Percentiles rank a stretch among this genome's conserved stretches.
These are phyloP conservation scores for Grosmannia penicillata DNA, from an alignment of 2,329 filamentous ascomycete genomes.

Conservation along the genomic window DNA sequence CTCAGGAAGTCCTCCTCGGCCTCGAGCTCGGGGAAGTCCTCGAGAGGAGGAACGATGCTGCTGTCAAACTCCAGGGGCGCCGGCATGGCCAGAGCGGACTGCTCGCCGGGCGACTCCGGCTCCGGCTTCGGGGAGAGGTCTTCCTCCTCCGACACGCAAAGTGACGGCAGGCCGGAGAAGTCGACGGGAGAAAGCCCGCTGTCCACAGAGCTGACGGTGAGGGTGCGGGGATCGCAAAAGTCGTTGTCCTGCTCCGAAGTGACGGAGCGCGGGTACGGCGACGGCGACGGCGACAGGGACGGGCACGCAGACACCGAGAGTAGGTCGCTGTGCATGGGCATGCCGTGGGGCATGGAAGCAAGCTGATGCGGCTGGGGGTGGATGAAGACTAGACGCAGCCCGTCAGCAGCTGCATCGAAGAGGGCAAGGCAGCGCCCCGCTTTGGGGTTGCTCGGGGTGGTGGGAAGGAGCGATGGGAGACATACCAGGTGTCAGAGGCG, in stretches of 20 bases:
- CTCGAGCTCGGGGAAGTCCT: constrained; percentile 79
- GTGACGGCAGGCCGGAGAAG: constrained; percentile 47
- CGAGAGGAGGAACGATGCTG: constrained; percentile 53
- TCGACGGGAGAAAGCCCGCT: constrained; percentile 40
- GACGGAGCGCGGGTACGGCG: constrained; percentile 57
- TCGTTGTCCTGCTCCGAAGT: constrained; percentile 59
- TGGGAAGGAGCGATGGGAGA: too few species aligned
- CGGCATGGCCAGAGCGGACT: constrained; percentile 3
- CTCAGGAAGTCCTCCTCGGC: constrained; percentile 78
- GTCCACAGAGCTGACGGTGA: constrained; percentile 53
- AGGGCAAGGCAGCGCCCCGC: not conserved
- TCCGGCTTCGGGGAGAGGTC: constrained; percentile 29
- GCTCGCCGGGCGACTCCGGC: constrained; percentile 24
- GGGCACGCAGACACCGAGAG: constrained; percentile 54
- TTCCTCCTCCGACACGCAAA: constrained; percentile 47
- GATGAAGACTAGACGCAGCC: constrained; percentile 28
- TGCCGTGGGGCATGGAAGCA: constrained; percentile 4
- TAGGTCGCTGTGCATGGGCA: constrained; percentile 45
- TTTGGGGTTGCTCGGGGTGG: not conserved
- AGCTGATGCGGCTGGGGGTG: constrained; percentile 31
- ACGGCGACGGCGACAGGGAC: constrained; percentile 76
- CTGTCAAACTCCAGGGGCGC: constrained; percentile 38
- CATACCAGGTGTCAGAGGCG: constrained; percentile 86
- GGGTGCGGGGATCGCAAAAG: constrained; percentile 83
- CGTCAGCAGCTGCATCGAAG: constrained; percentile 18